Conservation (phyloP, 257 asterid genomes). For the Gentiana macrophylla region DNA sequence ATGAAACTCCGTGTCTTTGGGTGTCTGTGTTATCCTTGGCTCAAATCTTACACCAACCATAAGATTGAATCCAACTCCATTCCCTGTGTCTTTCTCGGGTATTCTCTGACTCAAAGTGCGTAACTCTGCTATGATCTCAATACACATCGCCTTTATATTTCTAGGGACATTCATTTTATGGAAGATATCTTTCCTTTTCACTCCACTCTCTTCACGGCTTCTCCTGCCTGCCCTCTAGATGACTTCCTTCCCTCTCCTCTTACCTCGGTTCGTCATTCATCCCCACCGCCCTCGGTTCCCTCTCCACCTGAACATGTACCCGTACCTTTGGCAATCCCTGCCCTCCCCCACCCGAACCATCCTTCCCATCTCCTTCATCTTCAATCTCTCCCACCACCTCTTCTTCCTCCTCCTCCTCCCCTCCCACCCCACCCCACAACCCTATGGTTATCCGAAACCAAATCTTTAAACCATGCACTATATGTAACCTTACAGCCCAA, state of each 20-base stretch:
- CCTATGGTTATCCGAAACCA: too few relatives aligned
- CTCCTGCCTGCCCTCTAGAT: too few relatives aligned
- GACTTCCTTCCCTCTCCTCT: too few relatives aligned
- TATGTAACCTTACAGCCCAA: too few relatives aligned
- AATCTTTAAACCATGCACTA: too few relatives aligned
- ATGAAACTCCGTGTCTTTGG: too few relatives aligned
- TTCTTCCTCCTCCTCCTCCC: background rate
- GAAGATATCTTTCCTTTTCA: background rate
- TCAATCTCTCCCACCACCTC: background rate
- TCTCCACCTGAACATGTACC: too few relatives aligned
- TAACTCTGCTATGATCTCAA: background rate
- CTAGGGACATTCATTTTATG: background rate
- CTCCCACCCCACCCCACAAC: too few relatives aligned
- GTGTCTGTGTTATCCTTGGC: background rate
- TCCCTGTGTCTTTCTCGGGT: background rate
- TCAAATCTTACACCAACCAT: background rate
- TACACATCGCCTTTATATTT: background rate
- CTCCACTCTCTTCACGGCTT: background rate
- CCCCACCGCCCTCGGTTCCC: too few relatives aligned
- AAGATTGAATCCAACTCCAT: background rate
- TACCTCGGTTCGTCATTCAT: too few relatives aligned
- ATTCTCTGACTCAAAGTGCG: background rate
- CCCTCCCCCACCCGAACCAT: background rate
- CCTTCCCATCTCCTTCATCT: background rate
- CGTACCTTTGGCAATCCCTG: too few relatives aligned